Evolutionary conservation across 352 stramenopile species (phyloP), one percentile per base, ranked within the genome.

Genomic region (Thraustotheca clavata): DNA sequence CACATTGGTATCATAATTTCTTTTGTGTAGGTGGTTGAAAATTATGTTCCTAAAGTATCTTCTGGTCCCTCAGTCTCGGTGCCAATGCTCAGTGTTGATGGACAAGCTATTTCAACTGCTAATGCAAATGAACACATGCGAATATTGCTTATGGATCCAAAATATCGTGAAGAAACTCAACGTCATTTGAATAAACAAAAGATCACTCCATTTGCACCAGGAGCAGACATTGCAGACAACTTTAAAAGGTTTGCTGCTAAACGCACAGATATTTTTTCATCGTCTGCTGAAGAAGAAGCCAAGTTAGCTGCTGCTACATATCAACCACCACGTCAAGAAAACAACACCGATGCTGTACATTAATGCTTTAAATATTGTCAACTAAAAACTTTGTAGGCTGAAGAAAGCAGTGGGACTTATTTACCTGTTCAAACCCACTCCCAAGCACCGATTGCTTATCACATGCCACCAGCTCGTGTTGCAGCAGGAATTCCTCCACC

Each of bases 91-190:
- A 91, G 71, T 18, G 83, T 92, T 11, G 85, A 92, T 47, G 92
- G 94, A 11, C 97, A 98, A 62, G 88, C 83, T 8, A 76, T 99
- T 4, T 78, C 76, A 0, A 80, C 83, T 12, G 73, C 85, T 3
- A 79, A 95, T 41, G 84, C 96, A 33, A 95, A 97, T n/a, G 97
- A 99, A 70, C 97, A 99, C 75, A 98, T 99, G 96, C 89, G 97
- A 12, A 99, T 99, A 73, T 78, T 99, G 69, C 73, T 99, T 27
- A 87, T 99, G 69, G 98, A 99, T 73, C 96, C 97, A 1, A 98
- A 98, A 69, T 99, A 96, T 94, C 83, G 91, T 34, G 94, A 99
- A 69, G 92, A 99, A 83, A 87, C 84, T 12, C 86, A 95, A 63
- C 86, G 95, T 35, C 97, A 98, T 57, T 70, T 96, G 38, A 93